Conservation (phyloP, 169 alveolate species). For the Neospora caninum region DNA sequence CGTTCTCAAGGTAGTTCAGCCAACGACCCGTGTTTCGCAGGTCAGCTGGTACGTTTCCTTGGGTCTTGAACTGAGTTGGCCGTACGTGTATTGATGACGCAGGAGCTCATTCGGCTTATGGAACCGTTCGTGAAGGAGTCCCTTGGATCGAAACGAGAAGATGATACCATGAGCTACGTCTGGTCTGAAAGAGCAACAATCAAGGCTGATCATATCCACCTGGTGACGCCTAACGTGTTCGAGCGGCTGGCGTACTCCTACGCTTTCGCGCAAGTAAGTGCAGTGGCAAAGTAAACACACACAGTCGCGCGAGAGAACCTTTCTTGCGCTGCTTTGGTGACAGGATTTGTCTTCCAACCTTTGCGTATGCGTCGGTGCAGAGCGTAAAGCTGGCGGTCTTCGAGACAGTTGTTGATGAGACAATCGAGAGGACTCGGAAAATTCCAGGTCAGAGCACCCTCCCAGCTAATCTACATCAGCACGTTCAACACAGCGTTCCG, state of each 20-base stretch:
- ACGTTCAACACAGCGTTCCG: too few species aligned
- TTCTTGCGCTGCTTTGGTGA: neutral
- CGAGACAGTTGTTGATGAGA: conserved; percentile 84
- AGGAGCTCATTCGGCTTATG: conserved; percentile 12
- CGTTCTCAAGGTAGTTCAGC: neutral
- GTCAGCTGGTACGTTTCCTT: too few species aligned
- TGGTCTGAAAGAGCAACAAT: conserved; percentile 76
- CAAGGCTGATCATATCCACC: conserved; percentile 80
- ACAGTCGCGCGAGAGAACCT: neutral
- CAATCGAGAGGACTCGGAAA: conserved; percentile 81
- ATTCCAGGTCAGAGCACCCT: conserved; percentile 76
- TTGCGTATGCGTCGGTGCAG: conserved; percentile 39
- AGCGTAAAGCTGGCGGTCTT: conserved; percentile 82
- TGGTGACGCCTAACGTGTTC: conserved; percentile 75
- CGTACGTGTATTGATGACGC: neutral
- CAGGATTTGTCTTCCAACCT: neutral
- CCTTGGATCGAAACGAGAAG: conserved; percentile 62
- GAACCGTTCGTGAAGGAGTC: conserved; percentile 48
- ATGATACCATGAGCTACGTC: conserved; percentile 75
- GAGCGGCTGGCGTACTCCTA: conserved; percentile 83
- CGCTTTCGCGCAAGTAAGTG: conserved; percentile 82
- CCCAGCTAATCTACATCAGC: neutral
- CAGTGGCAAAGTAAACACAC: neutral
- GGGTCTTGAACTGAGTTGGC: too few species aligned
- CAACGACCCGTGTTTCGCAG: too few species aligned